A percentile compares a stretch with the other conserved stretches of the same genome.
Conservation (phyloP, 2,329 filamentous ascomycete species). For the Trichoderma arundinaceum region DNA sequence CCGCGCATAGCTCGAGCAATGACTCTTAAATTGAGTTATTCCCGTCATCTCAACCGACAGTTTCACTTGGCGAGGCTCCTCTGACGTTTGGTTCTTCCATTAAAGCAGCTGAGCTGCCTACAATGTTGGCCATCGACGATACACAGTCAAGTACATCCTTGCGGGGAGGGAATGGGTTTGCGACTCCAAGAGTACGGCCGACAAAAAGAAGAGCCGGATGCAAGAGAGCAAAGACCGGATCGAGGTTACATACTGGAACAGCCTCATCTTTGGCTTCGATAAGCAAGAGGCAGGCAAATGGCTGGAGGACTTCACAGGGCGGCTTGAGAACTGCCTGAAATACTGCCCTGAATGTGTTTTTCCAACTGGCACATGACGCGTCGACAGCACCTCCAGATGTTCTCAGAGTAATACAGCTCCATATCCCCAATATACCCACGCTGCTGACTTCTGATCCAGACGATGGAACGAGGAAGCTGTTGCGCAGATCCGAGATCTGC, state of each 20-base stretch:
- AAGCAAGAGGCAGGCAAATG: constrained; percentile 64
- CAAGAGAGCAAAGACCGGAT: constrained; percentile 61
- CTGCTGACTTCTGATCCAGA: constrained; percentile 40
- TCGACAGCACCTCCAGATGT: constrained; percentile 63
- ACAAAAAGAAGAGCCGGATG: constrained; percentile 60
- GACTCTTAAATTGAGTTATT: too few relatives aligned
- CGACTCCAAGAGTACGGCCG: constrained; percentile 54
- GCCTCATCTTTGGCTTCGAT: constrained; percentile 71
- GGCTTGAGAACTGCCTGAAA: constrained; percentile 64
- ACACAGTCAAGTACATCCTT: too few relatives aligned
- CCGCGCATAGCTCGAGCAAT: too few relatives aligned
- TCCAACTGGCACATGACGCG: constrained; percentile 76
- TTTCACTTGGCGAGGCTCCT: too few relatives aligned
- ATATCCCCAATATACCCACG: too few relatives aligned
- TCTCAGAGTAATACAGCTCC: constrained; percentile 60
- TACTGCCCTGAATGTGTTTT: constrained; percentile 73
- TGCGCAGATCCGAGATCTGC: constrained; percentile 58
- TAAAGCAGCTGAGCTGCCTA: too few relatives aligned
- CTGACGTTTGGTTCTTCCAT: too few relatives aligned
- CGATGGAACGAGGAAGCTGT: constrained; percentile 58
- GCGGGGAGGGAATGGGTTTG: constrained; percentile 44
- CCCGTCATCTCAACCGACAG: too few relatives aligned
- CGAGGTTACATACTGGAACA: constrained; percentile 69
- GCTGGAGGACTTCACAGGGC: constrained; percentile 62
- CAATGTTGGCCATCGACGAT: too few relatives aligned